Evolutionary conservation across 257 asterid genomes (phyloP).

Genomic region (Solanum tacnaense): DNA sequence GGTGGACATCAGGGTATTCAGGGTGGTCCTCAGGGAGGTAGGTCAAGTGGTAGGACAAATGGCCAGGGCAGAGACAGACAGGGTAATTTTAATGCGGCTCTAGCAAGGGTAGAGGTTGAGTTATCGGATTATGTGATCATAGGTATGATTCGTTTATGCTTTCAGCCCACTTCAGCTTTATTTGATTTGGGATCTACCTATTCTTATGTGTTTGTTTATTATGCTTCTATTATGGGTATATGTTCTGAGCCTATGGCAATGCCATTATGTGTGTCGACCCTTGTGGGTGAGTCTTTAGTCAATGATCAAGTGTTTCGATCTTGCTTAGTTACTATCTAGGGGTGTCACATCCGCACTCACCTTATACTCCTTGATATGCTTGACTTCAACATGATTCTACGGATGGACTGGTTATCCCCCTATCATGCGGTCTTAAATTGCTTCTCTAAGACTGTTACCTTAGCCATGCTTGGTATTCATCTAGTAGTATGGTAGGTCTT

Average conservation of each 20-base stretch:
- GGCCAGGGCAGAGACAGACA: neutral
- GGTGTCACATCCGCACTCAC: neutral
- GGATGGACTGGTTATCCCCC: neutral
- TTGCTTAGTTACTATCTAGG: neutral
- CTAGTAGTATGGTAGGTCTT: neutral
- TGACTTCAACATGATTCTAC: neutral
- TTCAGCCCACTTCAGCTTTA: neutral
- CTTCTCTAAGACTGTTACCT: neutral
- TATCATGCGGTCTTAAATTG: neutral
- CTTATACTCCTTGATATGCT: neutral
- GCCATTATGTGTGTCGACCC: neutral
- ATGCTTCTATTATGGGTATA: neutral
- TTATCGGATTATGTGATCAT: neutral
- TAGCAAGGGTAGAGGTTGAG: neutral
- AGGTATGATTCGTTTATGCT: neutral
- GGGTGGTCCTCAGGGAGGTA: neutral
- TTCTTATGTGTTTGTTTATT: too few species aligned
- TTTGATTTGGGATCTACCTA: neutral
- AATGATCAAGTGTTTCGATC: neutral
- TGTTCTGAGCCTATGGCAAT: neutral
- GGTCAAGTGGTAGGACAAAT: neutral
- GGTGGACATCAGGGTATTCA: neutral
- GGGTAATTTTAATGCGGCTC: too few species aligned
- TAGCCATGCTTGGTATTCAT: neutral
- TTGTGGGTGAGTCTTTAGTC: neutral